Evolutionary conservation across 2,329 filamentous ascomycete genomes (phyloP).

Genomic region (Mycosphaerella sp.): DNA sequence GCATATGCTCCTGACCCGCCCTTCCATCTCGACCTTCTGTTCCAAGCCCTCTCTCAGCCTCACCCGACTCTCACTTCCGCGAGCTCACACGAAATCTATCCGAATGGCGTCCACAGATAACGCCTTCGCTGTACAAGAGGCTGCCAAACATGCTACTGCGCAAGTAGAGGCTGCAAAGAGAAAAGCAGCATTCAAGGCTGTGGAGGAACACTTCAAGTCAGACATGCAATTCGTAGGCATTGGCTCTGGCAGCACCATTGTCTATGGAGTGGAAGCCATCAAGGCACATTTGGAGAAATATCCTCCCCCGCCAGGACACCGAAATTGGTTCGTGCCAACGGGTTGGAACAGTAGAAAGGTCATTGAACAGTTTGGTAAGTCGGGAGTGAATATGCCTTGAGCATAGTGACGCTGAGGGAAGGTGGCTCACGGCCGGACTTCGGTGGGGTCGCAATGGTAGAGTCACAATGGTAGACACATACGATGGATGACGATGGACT

Average conservation of each 20-base stretch:
- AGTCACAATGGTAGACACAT: too few species aligned
- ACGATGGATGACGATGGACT: background rate
- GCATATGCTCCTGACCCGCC: too few species aligned
- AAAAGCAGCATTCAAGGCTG: conserved; percentile 65
- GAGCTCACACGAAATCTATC: background rate
- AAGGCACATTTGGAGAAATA: conserved; percentile 47
- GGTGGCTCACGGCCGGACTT: too few species aligned
- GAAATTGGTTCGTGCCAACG: conserved; percentile 84
- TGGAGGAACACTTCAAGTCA: conserved; percentile 62
- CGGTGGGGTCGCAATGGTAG: too few species aligned
- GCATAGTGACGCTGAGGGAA: too few species aligned
- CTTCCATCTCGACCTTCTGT: too few species aligned
- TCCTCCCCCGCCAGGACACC: conserved; percentile 42
- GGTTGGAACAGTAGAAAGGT: conserved; percentile 86
- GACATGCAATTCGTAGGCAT: conserved; percentile 64
- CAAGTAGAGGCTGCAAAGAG: conserved; percentile 65
- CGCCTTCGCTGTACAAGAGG: conserved; percentile 7
- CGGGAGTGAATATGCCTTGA: too few species aligned
- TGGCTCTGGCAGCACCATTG: conserved; percentile 73
- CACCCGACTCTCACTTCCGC: background rate
- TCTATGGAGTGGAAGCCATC: conserved; percentile 81
- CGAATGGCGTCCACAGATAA: conserved; percentile 12
- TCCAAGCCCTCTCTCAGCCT: background rate
- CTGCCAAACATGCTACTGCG: conserved; percentile 1
- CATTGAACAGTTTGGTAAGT: conserved; percentile 60